Evolutionary conservation across 2,329 filamentous ascomycete species (phyloP).

Genomic region (Cadophora sp.): DNA sequence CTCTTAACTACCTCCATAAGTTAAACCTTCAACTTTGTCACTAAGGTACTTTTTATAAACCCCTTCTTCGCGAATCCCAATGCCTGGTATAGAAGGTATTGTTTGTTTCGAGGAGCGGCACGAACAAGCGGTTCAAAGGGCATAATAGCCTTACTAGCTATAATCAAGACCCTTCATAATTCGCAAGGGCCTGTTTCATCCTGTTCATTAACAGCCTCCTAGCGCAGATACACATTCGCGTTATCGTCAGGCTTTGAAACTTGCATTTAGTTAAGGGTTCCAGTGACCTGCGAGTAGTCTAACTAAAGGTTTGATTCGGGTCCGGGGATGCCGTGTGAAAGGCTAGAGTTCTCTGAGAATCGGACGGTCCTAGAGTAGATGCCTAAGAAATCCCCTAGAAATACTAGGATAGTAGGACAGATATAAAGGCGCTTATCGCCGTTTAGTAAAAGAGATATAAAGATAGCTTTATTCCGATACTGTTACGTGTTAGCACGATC

Average conservation of each 20-base stretch:
- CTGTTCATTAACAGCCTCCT: background rate
- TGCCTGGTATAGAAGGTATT: background rate
- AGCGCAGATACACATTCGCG: background rate
- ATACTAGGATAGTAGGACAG: background rate
- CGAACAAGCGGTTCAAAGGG: slow-evolving; percentile 1
- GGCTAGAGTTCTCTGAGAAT: background rate
- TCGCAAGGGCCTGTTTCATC: background rate
- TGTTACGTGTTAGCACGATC: background rate
- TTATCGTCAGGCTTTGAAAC: background rate
- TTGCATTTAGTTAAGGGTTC: background rate
- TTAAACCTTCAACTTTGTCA: too few species aligned
- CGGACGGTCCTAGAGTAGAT: background rate
- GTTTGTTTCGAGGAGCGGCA: background rate
- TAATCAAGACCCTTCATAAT: background rate
- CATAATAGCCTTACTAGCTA: slow-evolving; percentile 1
- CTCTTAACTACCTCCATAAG: too few species aligned
- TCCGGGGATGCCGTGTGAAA: background rate
- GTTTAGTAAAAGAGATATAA: background rate
- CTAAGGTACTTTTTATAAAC: too few species aligned
- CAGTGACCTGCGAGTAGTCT: slow-evolving; percentile 1
- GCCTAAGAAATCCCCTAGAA: background rate
- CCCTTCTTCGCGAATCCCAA: background rate
- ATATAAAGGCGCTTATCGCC: background rate
- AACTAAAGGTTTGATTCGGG: background rate
- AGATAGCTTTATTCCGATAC: background rate